Percentiles rank a stretch among this genome's conserved stretches.
These are phyloP conservation scores for Coemansia sp. DNA, from an alignment of 192 early-diverging fungal genomes.

Conservation along the genomic window DNA sequence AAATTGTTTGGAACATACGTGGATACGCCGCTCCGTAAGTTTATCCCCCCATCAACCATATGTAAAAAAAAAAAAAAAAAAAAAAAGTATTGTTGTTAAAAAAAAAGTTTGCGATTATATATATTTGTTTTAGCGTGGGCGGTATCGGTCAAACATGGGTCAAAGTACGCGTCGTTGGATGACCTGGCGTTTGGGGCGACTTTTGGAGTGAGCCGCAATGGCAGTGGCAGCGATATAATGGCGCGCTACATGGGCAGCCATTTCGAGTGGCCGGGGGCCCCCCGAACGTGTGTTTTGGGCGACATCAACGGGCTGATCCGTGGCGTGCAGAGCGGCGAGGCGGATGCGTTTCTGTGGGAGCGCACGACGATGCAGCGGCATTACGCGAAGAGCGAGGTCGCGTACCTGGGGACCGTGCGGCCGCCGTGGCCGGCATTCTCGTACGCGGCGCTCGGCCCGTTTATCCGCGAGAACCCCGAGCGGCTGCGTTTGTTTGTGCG, in stretches of 20 bases:
- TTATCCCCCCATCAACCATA: too few species aligned
- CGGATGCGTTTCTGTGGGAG: slow-evolving; percentile 91
- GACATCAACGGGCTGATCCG: slow-evolving; percentile 70
- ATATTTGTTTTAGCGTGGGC: slow-evolving; percentile 58
- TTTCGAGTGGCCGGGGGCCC: slow-evolving; percentile 49
- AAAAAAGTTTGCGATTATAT: neutral
- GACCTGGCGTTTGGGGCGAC: slow-evolving; percentile 43
- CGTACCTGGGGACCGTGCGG: slow-evolving; percentile 70
- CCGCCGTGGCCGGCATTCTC: slow-evolving; percentile 92
- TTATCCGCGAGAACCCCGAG: neutral
- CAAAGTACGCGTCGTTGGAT: slow-evolving; percentile 41
- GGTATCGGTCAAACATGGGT: slow-evolving; percentile 58
- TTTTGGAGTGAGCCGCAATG: slow-evolving; percentile 66
- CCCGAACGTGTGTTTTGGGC: slow-evolving; percentile 71
- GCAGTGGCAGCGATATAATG: slow-evolving; percentile 81
- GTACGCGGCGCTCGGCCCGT: slow-evolving; percentile 55
- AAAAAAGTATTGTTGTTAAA: neutral
- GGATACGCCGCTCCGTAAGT: slow-evolving; percentile 66
- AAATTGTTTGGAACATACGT: slow-evolving; percentile 81
- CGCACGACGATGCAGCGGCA: slow-evolving; percentile 87
- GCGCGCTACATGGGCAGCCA: slow-evolving; percentile 63
- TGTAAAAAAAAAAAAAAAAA: neutral
- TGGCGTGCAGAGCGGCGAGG: slow-evolving; percentile 59
- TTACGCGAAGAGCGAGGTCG: slow-evolving; percentile 66
- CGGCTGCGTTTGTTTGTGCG: slow-evolving; percentile 6